phyloP scores from a whole-genome alignment of 768 basidiomycete genomes.

The Lanmaoa pseudosensibilis region DNA sequence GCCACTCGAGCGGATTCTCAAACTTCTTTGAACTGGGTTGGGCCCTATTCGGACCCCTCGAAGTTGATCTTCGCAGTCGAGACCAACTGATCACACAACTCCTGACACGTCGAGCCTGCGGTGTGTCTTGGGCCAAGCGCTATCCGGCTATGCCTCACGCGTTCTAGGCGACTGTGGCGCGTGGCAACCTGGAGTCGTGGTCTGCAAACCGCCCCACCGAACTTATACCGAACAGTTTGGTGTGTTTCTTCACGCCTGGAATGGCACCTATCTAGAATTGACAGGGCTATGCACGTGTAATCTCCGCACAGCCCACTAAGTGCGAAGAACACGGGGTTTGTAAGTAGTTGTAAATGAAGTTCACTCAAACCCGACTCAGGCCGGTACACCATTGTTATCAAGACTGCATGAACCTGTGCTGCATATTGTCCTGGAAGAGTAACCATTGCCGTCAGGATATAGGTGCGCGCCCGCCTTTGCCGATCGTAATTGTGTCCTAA shows the following conservation, averaged over 20 bases:
- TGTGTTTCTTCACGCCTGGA: conserved; percentile 7
- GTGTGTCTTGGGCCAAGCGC: not conserved
- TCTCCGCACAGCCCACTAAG: conserved; percentile 18
- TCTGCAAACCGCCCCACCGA: not conserved
- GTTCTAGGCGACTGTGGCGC: not conserved
- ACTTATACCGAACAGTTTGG: not conserved
- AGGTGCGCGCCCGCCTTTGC: conserved; percentile 16
- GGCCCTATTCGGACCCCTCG: not conserved
- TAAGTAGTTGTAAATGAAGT: not conserved
- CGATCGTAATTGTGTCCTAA: conserved; percentile 5
- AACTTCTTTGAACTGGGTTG: not conserved
- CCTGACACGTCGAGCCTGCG: not conserved
- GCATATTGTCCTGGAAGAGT: conserved; percentile 1
- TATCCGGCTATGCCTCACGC: not conserved
- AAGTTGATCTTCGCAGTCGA: conserved; percentile 1
- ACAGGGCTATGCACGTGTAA: conserved; percentile 20
- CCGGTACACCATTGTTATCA: conserved; percentile 2
- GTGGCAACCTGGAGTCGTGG: conserved; percentile 6
- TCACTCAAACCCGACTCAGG: not conserved
- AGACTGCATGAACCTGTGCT: conserved; percentile 16
- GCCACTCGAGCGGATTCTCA: not conserved
- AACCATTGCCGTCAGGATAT: conserved; percentile 3
- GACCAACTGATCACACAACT: not conserved
- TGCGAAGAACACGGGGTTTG: not conserved
- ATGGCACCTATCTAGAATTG: conserved; percentile 7